Conservation (phyloP, 441 rosid genomes). For the Lepidium campestre region DNA sequence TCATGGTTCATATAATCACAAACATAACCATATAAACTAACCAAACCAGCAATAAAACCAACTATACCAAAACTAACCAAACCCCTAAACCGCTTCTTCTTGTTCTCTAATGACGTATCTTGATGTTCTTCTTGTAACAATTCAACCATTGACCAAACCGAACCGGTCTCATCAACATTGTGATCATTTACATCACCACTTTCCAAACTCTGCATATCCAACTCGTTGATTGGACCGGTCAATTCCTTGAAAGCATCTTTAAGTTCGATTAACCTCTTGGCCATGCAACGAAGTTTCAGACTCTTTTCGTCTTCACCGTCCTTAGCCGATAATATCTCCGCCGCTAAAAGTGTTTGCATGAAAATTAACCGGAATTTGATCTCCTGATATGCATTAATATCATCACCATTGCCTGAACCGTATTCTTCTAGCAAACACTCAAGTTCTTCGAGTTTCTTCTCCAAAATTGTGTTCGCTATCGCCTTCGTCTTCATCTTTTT, state of each 20-base stretch:
- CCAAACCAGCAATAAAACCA: conserved; percentile 26
- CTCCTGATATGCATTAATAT: conserved; percentile 23
- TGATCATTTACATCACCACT: not conserved
- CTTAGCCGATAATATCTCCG: conserved; percentile 40
- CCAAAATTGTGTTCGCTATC: conserved; percentile 32
- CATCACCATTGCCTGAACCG: not conserved
- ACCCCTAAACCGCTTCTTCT: conserved; percentile 7
- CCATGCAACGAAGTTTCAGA: not conserved
- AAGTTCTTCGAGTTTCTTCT: conserved; percentile 45
- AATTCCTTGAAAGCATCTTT: conserved; percentile 1
- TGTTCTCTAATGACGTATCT: not conserved
- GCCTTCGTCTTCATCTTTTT: conserved; percentile 2
- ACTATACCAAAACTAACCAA: conserved; percentile 33
- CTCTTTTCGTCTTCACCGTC: not conserved
- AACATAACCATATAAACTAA: conserved; percentile 25
- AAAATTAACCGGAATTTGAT: conserved; percentile 40
- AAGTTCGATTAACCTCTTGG: not conserved
- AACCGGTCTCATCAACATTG: conserved; percentile 6
- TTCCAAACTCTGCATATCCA: not conserved
- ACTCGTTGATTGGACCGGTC: not conserved
- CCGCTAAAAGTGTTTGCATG: conserved; percentile 37
- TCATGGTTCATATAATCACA: not conserved
- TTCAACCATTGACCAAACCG: not conserved
- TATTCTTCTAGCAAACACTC: conserved; percentile 29
- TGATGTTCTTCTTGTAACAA: not conserved